A percentile compares a stretch with the other conserved stretches of the same genome.
Evolutionary conservation across 345 rosid genomes (phyloP).

Genomic region (Sapria himalayana): DNA sequence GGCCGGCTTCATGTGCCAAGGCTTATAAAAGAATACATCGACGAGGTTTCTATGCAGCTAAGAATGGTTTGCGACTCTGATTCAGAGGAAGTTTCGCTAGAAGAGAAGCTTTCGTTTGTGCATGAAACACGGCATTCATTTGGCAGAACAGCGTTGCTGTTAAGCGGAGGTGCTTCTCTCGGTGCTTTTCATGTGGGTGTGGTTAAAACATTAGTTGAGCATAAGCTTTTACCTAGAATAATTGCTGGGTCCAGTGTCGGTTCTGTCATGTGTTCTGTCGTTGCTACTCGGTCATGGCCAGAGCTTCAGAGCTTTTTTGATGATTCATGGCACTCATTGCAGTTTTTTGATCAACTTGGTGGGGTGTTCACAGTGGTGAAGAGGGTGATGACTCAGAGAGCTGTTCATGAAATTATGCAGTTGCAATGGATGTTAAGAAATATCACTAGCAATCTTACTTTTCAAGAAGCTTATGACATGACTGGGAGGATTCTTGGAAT

Average conservation of each 20-base stretch:
- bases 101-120: slow-evolving; percentile 86
- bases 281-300: slow-evolving; percentile 92
- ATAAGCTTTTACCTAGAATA: slow-evolving; percentile 76
- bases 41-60: slow-evolving; percentile 79
- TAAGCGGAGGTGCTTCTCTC: slow-evolving; percentile 98
- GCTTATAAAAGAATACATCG: slow-evolving; percentile 81
- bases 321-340: slow-evolving; percentile 54
- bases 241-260: slow-evolving; percentile 99
- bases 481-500: slow-evolving; percentile 88
- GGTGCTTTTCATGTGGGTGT: slow-evolving; percentile 91
- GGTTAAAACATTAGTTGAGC: slow-evolving; percentile 74
- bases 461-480: slow-evolving; percentile 95
- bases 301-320: slow-evolving; percentile 86
- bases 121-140: slow-evolving; percentile 95
- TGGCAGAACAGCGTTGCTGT: slow-evolving; percentile 90
- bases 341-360: slow-evolving; percentile 89
- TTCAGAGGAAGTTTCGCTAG: slow-evolving; percentile 78
- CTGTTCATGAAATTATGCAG: slow-evolving; percentile 77
- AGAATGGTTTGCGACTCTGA: slow-evolving; percentile 80
- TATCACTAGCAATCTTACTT: slow-evolving; percentile 85
- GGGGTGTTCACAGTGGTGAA: slow-evolving; percentile 65
- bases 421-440: slow-evolving; percentile 76
- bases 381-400: slow-evolving; percentile 77
- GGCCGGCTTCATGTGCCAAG: slow-evolving; percentile 87
- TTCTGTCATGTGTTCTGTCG: slow-evolving; percentile 64